These are phyloP conservation scores for Nakazawaea ambrosiae DNA, from an alignment of 805 yeast genomes.

Conservation along the genomic window DNA sequence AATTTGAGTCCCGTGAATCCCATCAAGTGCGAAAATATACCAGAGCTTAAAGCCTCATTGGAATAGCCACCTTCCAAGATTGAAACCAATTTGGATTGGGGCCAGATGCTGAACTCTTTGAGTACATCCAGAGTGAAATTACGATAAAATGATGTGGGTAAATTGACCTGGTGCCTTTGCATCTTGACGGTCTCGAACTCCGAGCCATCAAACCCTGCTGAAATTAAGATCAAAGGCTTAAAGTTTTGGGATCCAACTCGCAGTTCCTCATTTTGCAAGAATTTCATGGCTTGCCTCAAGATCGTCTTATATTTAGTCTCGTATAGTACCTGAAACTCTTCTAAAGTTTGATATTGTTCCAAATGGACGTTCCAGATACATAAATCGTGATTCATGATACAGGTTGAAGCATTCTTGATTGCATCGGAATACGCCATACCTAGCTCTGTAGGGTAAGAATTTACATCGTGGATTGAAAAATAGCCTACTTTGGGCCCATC, in stretches of 20 bases:
- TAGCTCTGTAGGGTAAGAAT: slow-evolving; percentile 77
- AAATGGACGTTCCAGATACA: slow-evolving; percentile 82
- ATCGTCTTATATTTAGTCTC: slow-evolving; percentile 52
- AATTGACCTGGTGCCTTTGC: slow-evolving; percentile 80
- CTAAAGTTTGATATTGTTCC: slow-evolving; percentile 54
- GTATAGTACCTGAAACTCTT: slow-evolving; percentile 60
- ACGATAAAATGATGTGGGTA: slow-evolving; percentile 75
- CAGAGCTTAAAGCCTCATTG: slow-evolving; percentile 73
- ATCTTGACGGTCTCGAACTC: slow-evolving; percentile 76
- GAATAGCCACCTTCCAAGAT: slow-evolving; percentile 84
- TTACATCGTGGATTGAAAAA: slow-evolving; percentile 78
- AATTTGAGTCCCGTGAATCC: slow-evolving; percentile 57
- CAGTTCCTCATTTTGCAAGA: slow-evolving; percentile 33
- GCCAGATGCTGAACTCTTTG: slow-evolving; percentile 42
- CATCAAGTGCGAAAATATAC: slow-evolving; percentile 70
- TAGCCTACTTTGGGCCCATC: slow-evolving; percentile 63
- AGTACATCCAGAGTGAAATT: slow-evolving; percentile 61
- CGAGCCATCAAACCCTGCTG: slow-evolving; percentile 86
- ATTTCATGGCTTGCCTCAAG: slow-evolving; percentile 61
- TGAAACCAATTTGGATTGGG: slow-evolving; percentile 57
- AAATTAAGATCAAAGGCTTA: slow-evolving; percentile 57
- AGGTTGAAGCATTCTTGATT: slow-evolving; percentile 70
- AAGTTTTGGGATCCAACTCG: slow-evolving; percentile 23
- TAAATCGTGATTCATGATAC: slow-evolving; percentile 70
- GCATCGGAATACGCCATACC: slow-evolving; percentile 70